phyloP scores from a whole-genome alignment of 2,329 filamentous ascomycete species.

The Cladophialophora bantiana region DNA sequence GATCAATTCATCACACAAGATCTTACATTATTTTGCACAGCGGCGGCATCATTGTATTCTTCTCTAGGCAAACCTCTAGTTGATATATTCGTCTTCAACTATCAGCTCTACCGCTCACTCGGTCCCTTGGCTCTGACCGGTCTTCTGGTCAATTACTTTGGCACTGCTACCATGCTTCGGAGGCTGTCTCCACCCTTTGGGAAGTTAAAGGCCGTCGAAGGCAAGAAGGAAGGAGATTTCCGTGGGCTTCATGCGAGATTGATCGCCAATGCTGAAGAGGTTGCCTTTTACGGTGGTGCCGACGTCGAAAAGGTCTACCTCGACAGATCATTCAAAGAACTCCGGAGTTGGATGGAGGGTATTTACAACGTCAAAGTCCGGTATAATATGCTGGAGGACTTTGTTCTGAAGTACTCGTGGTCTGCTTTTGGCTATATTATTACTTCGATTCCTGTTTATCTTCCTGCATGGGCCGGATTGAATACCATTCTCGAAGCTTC shows the following conservation, averaged over 20 bases:
- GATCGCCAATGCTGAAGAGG: conserved; percentile 96
- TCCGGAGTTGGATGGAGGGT: conserved; percentile 96
- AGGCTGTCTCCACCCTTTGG: conserved; percentile 93
- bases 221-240: conserved; percentile 93
- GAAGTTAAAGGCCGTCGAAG: conserved; percentile 95
- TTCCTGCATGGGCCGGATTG: conserved; percentile 90
- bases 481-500: conserved; percentile 70
- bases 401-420: conserved; percentile 98
- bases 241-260: conserved; percentile 86
- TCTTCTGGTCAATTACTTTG: conserved; percentile 88
- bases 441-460: conserved; percentile 89
- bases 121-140: conserved; percentile 87
- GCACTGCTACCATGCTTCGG: conserved; percentile 88
- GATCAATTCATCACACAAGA: conserved; percentile 99
- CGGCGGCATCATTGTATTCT: conserved; percentile 91
- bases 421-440: conserved; percentile 96
- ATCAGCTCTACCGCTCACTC: conserved; percentile 90
- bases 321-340: conserved; percentile 87
- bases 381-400: conserved; percentile 98
- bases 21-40: conserved; percentile 90
- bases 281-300: conserved; percentile 95
- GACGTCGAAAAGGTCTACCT: conserved; percentile 94
- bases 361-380: conserved; percentile 98
- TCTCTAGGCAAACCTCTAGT: conserved; percentile 97
- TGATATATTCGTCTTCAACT: conserved; percentile 98